phyloP scores from a whole-genome alignment of 768 basidiomycete genomes.

The Leccinum sublutescens region DNA sequence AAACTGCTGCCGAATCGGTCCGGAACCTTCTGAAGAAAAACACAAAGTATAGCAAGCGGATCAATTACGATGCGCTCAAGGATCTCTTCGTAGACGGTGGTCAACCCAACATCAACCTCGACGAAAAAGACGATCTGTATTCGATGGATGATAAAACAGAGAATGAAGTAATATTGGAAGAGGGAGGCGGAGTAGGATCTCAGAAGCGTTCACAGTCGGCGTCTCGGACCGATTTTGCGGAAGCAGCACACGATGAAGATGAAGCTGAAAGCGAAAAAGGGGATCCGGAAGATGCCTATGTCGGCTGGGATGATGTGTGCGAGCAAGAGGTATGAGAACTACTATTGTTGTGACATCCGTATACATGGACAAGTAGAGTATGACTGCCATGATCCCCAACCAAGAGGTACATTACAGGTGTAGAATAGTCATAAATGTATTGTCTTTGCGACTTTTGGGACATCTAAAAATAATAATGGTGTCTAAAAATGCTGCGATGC shows the following conservation, averaged over 20 bases:
- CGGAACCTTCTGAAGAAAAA: slow-evolving; percentile 74
- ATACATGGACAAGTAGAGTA: background rate
- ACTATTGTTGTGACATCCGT: background rate
- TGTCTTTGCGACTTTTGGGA: slow-evolving; percentile 25
- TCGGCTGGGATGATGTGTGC: slow-evolving; percentile 52
- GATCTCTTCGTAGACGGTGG: slow-evolving; percentile 61
- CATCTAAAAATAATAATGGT: slow-evolving; percentile 18
- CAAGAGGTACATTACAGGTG: slow-evolving; percentile 18
- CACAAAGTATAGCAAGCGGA: slow-evolving; percentile 84
- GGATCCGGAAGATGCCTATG: slow-evolving; percentile 30
- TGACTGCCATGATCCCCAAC: slow-evolving; percentile 3
- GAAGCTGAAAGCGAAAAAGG: slow-evolving; percentile 42
- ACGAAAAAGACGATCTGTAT: slow-evolving; percentile 51
- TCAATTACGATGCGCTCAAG: slow-evolving; percentile 90
- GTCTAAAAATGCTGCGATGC: slow-evolving; percentile 23
- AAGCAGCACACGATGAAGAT: slow-evolving; percentile 11
- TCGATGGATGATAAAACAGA: slow-evolving; percentile 51
- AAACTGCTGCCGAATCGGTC: slow-evolving; percentile 35
- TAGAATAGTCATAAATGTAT: slow-evolving; percentile 31
- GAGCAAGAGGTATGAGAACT: slow-evolving; percentile 62
- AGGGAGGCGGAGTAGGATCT: slow-evolving; percentile 37
- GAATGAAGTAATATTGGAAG: slow-evolving; percentile 39
- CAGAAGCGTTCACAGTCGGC: slow-evolving; percentile 34
- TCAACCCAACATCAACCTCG: slow-evolving; percentile 25
- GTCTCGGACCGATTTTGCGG: slow-evolving; percentile 6